A percentile compares a stretch with the other conserved stretches of the same genome.
phyloP scores from a whole-genome alignment of 192 early-diverging fungal species.

The Gaertneriomyces sp. region DNA sequence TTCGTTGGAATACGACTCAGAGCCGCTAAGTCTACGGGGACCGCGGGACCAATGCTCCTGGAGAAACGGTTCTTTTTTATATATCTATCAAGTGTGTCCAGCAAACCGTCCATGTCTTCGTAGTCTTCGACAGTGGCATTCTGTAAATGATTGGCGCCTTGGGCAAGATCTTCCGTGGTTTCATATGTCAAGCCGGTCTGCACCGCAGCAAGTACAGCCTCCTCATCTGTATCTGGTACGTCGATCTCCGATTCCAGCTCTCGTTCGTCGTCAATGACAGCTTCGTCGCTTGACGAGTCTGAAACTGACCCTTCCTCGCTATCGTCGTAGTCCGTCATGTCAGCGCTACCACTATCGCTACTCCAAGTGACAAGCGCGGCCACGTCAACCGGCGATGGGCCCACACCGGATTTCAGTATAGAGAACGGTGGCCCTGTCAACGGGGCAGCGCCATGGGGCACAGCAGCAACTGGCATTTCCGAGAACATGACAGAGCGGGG shows the following conservation, averaged over 20 bases:
- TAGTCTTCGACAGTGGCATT: slow-evolving; percentile 32
- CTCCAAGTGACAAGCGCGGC: neutral
- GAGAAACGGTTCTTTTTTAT: slow-evolving; percentile 25
- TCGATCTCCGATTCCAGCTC: slow-evolving; percentile 15
- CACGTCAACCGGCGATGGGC: slow-evolving; percentile 11
- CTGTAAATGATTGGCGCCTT: slow-evolving; percentile 7
- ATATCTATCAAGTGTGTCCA: slow-evolving; percentile 24
- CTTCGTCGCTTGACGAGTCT: slow-evolving; percentile 15
- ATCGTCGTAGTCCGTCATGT: slow-evolving; percentile 8
- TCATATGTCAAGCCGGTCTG: no score
- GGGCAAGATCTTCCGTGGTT: neutral
- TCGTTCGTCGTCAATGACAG: slow-evolving; percentile 11
- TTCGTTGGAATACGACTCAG: slow-evolving; percentile 9
- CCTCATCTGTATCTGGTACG: neutral
- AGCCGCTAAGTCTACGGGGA: neutral
- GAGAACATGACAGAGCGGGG: neutral
- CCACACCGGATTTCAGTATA: slow-evolving; percentile 7
- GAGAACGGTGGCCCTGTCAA: neutral
- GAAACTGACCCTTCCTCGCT: slow-evolving; percentile 15
- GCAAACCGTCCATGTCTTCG: slow-evolving; percentile 32
- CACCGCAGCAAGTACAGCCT: no score
- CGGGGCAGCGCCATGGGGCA: neutral
- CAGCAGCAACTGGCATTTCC: slow-evolving; percentile 2
- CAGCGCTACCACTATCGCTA: slow-evolving; percentile 29
- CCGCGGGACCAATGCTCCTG: slow-evolving; percentile 1